Evolutionary conservation across 2,329 filamentous ascomycete species (phyloP).

Genomic region (Pyrenophora teres): DNA sequence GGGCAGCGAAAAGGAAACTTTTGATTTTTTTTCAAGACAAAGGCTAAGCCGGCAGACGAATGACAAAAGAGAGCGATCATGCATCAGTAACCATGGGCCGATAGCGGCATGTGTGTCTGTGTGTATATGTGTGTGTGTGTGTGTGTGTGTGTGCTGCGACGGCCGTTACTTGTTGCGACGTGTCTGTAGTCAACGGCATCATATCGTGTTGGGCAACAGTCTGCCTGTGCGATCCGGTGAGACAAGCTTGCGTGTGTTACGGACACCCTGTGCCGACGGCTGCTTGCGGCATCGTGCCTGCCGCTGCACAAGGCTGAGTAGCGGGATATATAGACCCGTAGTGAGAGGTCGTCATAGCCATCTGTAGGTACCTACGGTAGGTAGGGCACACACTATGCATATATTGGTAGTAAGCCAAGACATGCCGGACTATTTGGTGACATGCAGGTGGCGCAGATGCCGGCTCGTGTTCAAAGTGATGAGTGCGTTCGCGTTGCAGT

Average conservation of each 20-base stretch:
- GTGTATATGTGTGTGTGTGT: neutral
- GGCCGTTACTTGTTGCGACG: neutral
- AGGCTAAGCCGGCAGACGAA: neutral
- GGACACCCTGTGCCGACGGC: slow-evolving; percentile 19
- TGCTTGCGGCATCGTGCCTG: slow-evolving; percentile 32
- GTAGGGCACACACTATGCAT: slow-evolving; percentile 5
- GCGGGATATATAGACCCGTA: neutral
- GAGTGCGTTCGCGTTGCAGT: slow-evolving; percentile 1
- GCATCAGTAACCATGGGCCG: slow-evolving; percentile 3
- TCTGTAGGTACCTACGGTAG: neutral
- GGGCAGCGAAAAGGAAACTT: neutral
- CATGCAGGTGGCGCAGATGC: slow-evolving; percentile 17
- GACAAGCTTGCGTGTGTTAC: slow-evolving; percentile 28
- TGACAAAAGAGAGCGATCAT: neutral
- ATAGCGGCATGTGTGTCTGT: neutral
- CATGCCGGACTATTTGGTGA: slow-evolving; percentile 11
- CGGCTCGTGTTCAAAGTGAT: slow-evolving; percentile 13
- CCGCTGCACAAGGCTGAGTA: slow-evolving; percentile 16
- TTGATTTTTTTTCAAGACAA: slow-evolving; percentile 11
- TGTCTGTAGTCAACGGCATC: slow-evolving; percentile 9
- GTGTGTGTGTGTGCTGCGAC: neutral
- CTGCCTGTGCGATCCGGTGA: slow-evolving; percentile 31
- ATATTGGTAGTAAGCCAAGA: slow-evolving; percentile 15
- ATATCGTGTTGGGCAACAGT: slow-evolving; percentile 17
- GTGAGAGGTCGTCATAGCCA: neutral